Base-by-base conservation (phyloP, 1,139 yeast genomes). In the Candida frijolesensis region DNA sequence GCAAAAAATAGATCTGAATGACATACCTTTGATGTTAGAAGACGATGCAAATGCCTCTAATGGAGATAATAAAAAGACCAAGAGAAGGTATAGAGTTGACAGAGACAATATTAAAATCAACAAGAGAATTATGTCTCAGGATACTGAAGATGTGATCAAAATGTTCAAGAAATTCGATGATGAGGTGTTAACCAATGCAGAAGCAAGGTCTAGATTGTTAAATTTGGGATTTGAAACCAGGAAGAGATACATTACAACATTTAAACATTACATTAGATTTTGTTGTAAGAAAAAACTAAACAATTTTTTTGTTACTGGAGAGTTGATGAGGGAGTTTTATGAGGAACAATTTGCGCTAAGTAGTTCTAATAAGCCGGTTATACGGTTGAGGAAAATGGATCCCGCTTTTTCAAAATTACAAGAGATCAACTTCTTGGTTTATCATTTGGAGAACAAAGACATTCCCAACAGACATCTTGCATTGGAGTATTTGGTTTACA, bases 161-260 rank as follows among this genome's bases (percentile, higher is more conserved):
- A 57, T 57, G 60, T 57, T 57, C 50, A 57, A 57, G 43, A 57
- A 57, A 47, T 57, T 57, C 42, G 60, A 57, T 47, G 58, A 56
- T 42, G 60, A 57, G 47, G 57, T 57, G 5, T 51, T 57, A 16
- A 55, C 59, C 2, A 52, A 57, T 42, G 47, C 57, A 9, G 60
- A 57, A 50, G 60, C 60, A 16, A 53, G 55, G 46, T 44, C 53
- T 27, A 45, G 58, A 44, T 46, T 57, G 37, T 48, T 57, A 33
- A 53, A 52, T 2, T 47, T 57, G 16, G 60, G 60, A 5, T 57
- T 57, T 54, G 60, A 57, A 49, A 57, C 60, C 4, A 56, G 60
- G 44, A 57, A 57, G 44, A 50, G 60, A 39, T 57, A 57, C 45
- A 57, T 57, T 19, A 57, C 60, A 14, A 56, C 60, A 22, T 57